Percentiles rank a stretch among this genome's conserved stretches.
Evolutionary conservation across 2,329 filamentous ascomycete species (phyloP).

Genomic region (Malbranchea zuffiana): DNA sequence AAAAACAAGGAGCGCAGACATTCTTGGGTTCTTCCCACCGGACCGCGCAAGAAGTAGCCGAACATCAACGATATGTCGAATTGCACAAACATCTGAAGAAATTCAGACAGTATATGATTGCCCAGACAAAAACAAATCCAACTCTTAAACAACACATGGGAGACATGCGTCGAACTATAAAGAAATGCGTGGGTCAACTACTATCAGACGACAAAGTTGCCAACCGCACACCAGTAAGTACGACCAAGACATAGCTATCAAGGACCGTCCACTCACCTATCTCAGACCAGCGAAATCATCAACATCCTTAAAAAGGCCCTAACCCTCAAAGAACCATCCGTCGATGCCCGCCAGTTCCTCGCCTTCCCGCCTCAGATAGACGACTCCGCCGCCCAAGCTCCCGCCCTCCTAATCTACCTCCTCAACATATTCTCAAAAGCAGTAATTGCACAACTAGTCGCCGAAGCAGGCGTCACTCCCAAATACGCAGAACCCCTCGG

Average conservation of each 20-base stretch:
- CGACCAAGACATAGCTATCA: slow-evolving; percentile 6
- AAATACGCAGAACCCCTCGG: slow-evolving; percentile 66
- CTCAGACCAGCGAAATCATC: slow-evolving; percentile 41
- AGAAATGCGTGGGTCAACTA: slow-evolving; percentile 62
- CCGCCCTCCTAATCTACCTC: slow-evolving; percentile 60
- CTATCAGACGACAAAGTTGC: slow-evolving; percentile 50
- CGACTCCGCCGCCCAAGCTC: slow-evolving; percentile 39
- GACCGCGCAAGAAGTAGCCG: slow-evolving; percentile 29
- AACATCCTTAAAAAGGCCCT: slow-evolving; percentile 45
- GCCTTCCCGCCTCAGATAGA: slow-evolving; percentile 31
- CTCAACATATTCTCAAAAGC: slow-evolving; percentile 66
- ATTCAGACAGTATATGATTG: slow-evolving; percentile 43
- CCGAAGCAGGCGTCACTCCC: slow-evolving; percentile 53
- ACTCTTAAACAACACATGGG: slow-evolving; percentile 56
- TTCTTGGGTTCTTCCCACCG: slow-evolving; percentile 22
- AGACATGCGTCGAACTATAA: slow-evolving; percentile 60
- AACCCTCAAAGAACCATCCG: slow-evolving; percentile 41
- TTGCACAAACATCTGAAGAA: slow-evolving; percentile 59
- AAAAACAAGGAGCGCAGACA: slow-evolving; percentile 23
- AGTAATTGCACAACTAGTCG: slow-evolving; percentile 58
- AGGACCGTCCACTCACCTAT: slow-evolving; percentile 1
- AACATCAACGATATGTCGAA: slow-evolving; percentile 41
- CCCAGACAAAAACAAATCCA: slow-evolving; percentile 46
- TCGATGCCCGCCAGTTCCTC: slow-evolving; percentile 48
- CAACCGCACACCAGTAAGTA: slow-evolving; percentile 47